phyloP scores from a whole-genome alignment of 176 grass and related monocot species.

The Paspalum vaginatum region DNA sequence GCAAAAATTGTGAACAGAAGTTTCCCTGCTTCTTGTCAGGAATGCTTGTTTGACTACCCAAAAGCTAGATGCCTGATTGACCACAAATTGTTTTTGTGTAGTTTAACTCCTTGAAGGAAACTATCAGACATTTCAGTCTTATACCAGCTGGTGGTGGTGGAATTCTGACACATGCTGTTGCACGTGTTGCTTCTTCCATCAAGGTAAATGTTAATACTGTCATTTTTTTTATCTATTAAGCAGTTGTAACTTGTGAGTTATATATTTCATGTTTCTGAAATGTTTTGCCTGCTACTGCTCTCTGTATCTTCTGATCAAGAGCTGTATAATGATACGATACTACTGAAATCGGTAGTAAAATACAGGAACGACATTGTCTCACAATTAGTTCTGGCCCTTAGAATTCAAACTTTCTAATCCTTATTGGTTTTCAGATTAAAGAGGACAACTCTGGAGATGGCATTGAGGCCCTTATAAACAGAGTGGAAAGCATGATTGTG shows the following conservation, averaged over 20 bases:
- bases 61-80: background rate
- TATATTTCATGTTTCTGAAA: constrained; percentile 3
- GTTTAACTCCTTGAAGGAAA: constrained; percentile 87
- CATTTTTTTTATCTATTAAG: constrained; percentile 25
- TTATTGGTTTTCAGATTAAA: constrained; percentile 75
- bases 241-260: background rate
- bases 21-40: constrained; percentile 26
- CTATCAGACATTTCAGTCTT: constrained; percentile 89
- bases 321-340: constrained; percentile 2
- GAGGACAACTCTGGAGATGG: constrained; percentile 73
- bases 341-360: constrained; percentile 1
- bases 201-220: constrained; percentile 61
- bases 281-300: constrained; percentile 1
- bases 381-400: background rate
- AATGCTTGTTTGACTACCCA: constrained; percentile 21
- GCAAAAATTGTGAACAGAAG: background rate
- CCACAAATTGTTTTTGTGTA: constrained; percentile 36
- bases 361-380: background rate
- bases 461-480: constrained; percentile 76
- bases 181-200: constrained; percentile 75
- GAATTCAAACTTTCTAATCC: constrained; percentile 22
- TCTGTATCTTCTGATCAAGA: constrained; percentile 24
- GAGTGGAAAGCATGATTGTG: constrained; percentile 68
- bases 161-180: constrained; percentile 81
- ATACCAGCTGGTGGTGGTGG: constrained; percentile 86